These are phyloP conservation scores for Schwanniomyces sp. DNA, from an alignment of 805 yeast species.

Conservation along the genomic window DNA sequence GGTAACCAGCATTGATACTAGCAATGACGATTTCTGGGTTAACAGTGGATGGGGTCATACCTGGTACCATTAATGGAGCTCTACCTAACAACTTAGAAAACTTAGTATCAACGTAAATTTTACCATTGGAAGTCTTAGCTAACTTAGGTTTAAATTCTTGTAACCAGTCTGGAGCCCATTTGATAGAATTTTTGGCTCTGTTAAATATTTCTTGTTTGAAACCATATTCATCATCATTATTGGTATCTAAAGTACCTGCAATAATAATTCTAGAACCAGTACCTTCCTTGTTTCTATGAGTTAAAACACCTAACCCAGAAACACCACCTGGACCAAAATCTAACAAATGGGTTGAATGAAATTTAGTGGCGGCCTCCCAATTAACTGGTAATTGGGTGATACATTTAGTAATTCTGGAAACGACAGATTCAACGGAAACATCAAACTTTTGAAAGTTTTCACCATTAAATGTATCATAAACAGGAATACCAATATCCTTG, in stretches of 20 bases:
- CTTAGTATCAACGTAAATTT: conserved; percentile 87
- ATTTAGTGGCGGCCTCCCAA: conserved; percentile 90
- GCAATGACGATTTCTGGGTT: conserved; percentile 93
- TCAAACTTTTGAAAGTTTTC: conserved; percentile 60
- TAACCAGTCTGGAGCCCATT: conserved; percentile 90
- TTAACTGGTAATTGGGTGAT: conserved; percentile 87
- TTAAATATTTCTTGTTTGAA: conserved; percentile 94
- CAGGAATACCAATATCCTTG: conserved; percentile 72
- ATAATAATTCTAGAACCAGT: conserved; percentile 93
- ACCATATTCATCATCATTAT: conserved; percentile 81
- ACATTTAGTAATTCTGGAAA: conserved; percentile 71
- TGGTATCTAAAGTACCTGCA: conserved; percentile 83
- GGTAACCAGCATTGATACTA: conserved; percentile 93
- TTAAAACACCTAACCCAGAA: conserved; percentile 92
- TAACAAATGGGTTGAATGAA: conserved; percentile 80
- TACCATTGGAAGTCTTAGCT: conserved; percentile 68
- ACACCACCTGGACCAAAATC: conserved; percentile 99
- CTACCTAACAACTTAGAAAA: conserved; percentile 89
- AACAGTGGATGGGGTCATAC: conserved; percentile 99
- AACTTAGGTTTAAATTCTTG: conserved; percentile 84
- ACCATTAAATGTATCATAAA: conserved; percentile 87
- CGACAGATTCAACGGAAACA: conserved; percentile 47
- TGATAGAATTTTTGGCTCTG: conserved; percentile 59
- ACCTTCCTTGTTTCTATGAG: conserved; percentile 98
- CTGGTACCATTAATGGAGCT: conserved; percentile 97